Base-by-base conservation (phyloP, 805 yeast species). In the Kluyveromyces dobzhanskii region DNA sequence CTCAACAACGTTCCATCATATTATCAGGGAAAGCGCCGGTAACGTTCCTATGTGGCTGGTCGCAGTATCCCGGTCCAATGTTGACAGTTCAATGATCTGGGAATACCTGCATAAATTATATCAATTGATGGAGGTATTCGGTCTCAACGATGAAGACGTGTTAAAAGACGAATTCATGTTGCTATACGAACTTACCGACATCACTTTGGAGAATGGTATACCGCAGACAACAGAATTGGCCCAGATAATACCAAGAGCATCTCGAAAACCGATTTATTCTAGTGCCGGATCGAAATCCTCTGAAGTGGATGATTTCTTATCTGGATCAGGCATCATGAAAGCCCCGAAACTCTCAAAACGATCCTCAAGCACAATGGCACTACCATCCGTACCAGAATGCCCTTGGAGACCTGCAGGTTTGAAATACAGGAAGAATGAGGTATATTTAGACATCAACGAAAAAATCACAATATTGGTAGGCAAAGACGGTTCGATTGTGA, bases 31-130 rank as follows among this genome's bases (percentile, higher is more conserved):
- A 6, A 66, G 67, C 42, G 43, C 45, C 18, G 67, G 69, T 11
- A 65, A 70, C 37, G 10, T 17, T 23, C 37, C 27, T 13, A 50
- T 90, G 12, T 92, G 94, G 82, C 51, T 86, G 7, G 94, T 88
- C 9, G 94, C 88, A 0, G 87, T 88, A n/a, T 76, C 94, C 1
- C 72, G 97, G 45, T 80, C 86, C 31, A 92, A 90, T 55, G 85
- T 80, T 27, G 96, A 90, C 56, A 87, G 88, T 25, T 75, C 87
- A 1, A 59, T 77, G 3, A 74, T 88, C 1, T 75, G 87, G 54
- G 97, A 90, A 64, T 85, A 82, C 51, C 62, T 90, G 17, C 76
- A 76, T 62, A 72, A 73, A 42, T 64, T 90, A 17, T 73, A 76
- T 39, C 59, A 64, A 4, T 53, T 85, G 2, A 62, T 86, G 39